These are phyloP conservation scores for Metschnikowia reukaufii DNA, from an alignment of 805 yeast genomes.

Conservation along the genomic window DNA sequence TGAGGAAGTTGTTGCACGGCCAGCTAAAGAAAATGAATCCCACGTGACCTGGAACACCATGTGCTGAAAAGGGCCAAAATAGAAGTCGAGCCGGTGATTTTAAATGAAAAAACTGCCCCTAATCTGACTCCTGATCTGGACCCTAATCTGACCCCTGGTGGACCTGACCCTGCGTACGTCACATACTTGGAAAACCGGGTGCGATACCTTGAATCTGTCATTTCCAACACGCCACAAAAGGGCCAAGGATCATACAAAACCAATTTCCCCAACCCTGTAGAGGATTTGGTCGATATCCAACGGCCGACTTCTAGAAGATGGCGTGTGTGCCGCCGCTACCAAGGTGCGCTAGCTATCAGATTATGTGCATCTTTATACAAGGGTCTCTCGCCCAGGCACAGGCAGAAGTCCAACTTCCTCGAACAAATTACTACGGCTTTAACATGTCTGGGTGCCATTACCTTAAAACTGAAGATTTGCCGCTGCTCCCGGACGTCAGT, in stretches of 20 bases:
- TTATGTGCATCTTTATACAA: conserved; percentile 36
- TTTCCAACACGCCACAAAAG: not conserved
- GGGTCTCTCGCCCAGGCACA: conserved; percentile 33
- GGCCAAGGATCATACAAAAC: not conserved
- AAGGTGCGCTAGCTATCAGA: conserved; percentile 35
- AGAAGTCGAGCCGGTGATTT: no score
- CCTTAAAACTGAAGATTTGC: conserved; percentile 34
- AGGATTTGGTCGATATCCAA: conserved; percentile 21
- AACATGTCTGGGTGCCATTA: conserved; percentile 61
- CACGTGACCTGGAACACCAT: no score
- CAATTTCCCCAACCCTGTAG: conserved; percentile 1
- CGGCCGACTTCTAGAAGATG: conserved; percentile 38
- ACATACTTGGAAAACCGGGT: conserved; percentile 39
- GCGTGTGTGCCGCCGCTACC: conserved; percentile 49
- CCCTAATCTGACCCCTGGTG: no score
- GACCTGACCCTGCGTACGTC: conserved; percentile 5
- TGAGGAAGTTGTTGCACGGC: no score
- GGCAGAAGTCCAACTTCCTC: conserved; percentile 43
- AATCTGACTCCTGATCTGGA: no score
- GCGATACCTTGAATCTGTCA: conserved; percentile 35
- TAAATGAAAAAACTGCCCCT: no score
- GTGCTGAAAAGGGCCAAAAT: no score
- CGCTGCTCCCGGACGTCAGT: conserved; percentile 31
- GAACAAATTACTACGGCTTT: conserved; percentile 66
- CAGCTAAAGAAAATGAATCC: no score